Evolutionary conservation across 495 filamentous ascomycete genomes (phyloP).

Genomic region (Aspergillus campestris): DNA sequence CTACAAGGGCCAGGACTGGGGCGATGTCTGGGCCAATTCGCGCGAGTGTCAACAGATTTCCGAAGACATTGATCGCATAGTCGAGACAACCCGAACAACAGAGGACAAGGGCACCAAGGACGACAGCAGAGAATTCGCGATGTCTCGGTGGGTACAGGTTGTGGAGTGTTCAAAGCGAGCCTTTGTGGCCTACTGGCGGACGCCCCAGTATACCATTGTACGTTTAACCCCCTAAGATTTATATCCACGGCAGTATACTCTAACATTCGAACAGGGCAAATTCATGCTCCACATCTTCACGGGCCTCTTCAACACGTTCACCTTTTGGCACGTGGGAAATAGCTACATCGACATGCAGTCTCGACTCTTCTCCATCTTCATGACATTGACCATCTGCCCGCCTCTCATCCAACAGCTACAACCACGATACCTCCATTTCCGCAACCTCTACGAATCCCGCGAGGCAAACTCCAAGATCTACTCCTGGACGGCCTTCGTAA

Average conservation of each 20-base stretch:
- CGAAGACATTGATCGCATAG: slow-evolving; percentile 40
- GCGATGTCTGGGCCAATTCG: slow-evolving; percentile 48
- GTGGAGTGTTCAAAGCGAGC: slow-evolving; percentile 39
- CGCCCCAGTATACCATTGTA: slow-evolving; percentile 49
- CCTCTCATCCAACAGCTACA: slow-evolving; percentile 55
- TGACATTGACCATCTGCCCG: slow-evolving; percentile 57
- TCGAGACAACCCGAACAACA: slow-evolving; percentile 23
- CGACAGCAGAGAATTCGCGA: slow-evolving; percentile 49
- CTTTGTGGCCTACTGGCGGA: slow-evolving; percentile 53
- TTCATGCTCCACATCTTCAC: slow-evolving; percentile 55
- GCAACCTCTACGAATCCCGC: slow-evolving; percentile 38
- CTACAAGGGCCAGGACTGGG: slow-evolving; percentile 55
- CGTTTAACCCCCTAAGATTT: background rate
- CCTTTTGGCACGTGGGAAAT: slow-evolving; percentile 53
- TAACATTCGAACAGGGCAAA: slow-evolving; percentile 35
- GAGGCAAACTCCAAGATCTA: slow-evolving; percentile 46
- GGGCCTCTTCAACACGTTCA: slow-evolving; percentile 58
- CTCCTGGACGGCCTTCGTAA: slow-evolving; percentile 43
- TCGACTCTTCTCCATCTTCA: slow-evolving; percentile 62
- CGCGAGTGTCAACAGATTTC: slow-evolving; percentile 33
- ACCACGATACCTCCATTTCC: slow-evolving; percentile 39
- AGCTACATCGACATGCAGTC: slow-evolving; percentile 55
- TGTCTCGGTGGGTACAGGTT: slow-evolving; percentile 49
- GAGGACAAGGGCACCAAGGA: slow-evolving; percentile 23
- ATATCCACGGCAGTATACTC: background rate